These are phyloP conservation scores for Favolaschia claudopus DNA, from an alignment of 768 basidiomycete genomes.

Conservation along the genomic window DNA sequence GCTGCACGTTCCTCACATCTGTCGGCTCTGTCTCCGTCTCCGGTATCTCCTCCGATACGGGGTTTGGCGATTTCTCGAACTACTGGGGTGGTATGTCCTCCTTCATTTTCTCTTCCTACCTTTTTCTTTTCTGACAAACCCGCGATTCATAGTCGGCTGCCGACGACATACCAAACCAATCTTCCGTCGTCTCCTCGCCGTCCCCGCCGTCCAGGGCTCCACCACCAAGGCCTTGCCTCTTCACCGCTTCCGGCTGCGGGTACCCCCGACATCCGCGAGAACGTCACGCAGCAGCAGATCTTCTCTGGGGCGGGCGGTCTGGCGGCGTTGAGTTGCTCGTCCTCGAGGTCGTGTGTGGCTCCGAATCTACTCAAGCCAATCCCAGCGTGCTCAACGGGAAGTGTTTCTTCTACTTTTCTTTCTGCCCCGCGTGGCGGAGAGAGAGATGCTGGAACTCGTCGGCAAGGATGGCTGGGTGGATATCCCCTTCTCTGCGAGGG, in stretches of 20 bases:
- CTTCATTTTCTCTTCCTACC: slow-evolving; percentile 39
- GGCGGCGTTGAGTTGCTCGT: slow-evolving; percentile 4
- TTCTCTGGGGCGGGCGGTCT: neutral
- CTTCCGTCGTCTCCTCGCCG: slow-evolving; percentile 35
- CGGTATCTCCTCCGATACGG: neutral
- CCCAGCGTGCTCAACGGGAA: too few relatives aligned
- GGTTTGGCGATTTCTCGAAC: slow-evolving; percentile 10
- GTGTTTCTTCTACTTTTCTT: too few relatives aligned
- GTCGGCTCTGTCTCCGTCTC: slow-evolving; percentile 10
- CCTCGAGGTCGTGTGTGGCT: too few relatives aligned
- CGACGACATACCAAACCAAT: too few relatives aligned
- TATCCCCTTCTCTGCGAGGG: too few relatives aligned
- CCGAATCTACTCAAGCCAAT: too few relatives aligned
- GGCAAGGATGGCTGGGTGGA: too few relatives aligned
- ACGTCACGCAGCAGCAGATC: slow-evolving; percentile 3
- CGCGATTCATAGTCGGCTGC: slow-evolving; percentile 32
- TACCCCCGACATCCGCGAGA: slow-evolving; percentile 35
- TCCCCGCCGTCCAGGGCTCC: slow-evolving; percentile 17
- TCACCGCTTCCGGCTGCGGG: slow-evolving; percentile 39
- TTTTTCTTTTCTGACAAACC: slow-evolving; percentile 32
- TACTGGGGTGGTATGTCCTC: slow-evolving; percentile 19
- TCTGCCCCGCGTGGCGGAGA: too few relatives aligned
- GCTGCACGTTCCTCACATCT: slow-evolving; percentile 13
- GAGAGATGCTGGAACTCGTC: too few relatives aligned
- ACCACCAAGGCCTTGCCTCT: slow-evolving; percentile 38